Base-by-base conservation (phyloP, 2,329 filamentous ascomycete genomes). In the Microdochium trichocladiopsis region DNA sequence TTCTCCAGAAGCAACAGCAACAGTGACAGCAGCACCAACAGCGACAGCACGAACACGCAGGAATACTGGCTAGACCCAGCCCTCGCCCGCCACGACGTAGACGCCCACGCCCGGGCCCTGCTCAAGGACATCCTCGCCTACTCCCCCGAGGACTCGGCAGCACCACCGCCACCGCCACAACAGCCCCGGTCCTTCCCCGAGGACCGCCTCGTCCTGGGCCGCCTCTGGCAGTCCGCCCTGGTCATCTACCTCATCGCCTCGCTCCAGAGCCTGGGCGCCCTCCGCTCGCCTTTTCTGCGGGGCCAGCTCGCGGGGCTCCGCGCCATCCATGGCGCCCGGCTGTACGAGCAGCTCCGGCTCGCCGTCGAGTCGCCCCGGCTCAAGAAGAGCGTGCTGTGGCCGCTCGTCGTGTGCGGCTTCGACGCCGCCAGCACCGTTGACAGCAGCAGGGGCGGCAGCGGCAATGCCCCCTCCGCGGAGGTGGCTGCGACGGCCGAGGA, bases 301-400 rank as follows among this genome's bases (percentile, higher is more conserved):
- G 41, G 41, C 41, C 41, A 45, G 41, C n/a, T 45, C 41, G 21
- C 4, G 12, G 16, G 18, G 3, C n/a, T 45, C 41, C 41, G 41
- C 41, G 21, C 16, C 3, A 18, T 23, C 4, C 41, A 45, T 18
- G 41, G 41, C 4, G 6, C 4, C 16, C n/a, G 41, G 41, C 41
- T 45, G 12, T 22, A 53, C 24, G 48, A 53, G 24, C 48, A 50
- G 11, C 48, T 50, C 24, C 23, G 31, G 21, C 25, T 53, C 37
- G 50, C 51, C 24, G 36, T 48, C 4, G 41, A 33, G 4, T 53
- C 33, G 21, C 24, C 41, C 11, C 48, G 25, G 43, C 49, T 50
- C 2, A 53, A 43, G 21, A 41, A 22, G 41, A 45, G 41, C 41
- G n/a, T 45, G 41, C 21, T 45, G 12, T 45, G 41, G 41, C 41